These are phyloP conservation scores for Paraleonurus japonicus DNA, from an alignment of 257 asterid genomes.

Conservation along the genomic window DNA sequence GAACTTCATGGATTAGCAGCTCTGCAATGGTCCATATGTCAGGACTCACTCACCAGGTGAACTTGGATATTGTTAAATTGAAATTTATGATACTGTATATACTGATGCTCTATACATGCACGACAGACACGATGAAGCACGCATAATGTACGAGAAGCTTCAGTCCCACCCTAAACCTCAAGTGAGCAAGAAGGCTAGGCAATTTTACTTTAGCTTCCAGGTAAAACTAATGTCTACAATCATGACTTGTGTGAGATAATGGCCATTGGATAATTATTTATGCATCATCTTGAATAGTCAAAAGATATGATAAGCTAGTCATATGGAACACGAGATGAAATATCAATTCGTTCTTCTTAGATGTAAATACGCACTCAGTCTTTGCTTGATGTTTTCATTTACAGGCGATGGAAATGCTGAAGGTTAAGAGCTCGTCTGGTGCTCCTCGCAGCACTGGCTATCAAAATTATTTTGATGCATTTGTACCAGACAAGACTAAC, in stretches of 20 bases:
- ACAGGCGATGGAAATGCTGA: slow-evolving; percentile 98
- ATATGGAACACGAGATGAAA: not conserved
- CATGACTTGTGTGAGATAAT: not conserved
- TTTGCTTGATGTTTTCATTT: slow-evolving; percentile 4
- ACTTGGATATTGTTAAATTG: not conserved
- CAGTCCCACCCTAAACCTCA: slow-evolving; percentile 70
- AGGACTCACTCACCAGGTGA: slow-evolving; percentile 79
- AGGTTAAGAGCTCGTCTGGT: slow-evolving; percentile 41
- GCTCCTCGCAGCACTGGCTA: slow-evolving; percentile 44
- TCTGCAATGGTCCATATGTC: slow-evolving; percentile 94
- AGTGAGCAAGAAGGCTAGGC: slow-evolving; percentile 85
- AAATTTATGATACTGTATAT: not conserved
- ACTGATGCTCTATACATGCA: not conserved
- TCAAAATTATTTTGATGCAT: slow-evolving; percentile 78
- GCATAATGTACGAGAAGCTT: slow-evolving; percentile 83
- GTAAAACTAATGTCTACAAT: slow-evolving; percentile 32
- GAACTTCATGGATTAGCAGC: slow-evolving; percentile 95
- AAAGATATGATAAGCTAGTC: not conserved
- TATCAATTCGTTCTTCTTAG: not conserved
- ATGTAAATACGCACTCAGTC: not conserved
- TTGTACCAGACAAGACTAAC: slow-evolving; percentile 47
- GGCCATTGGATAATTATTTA: not conserved
- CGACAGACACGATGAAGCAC: slow-evolving; percentile 74
- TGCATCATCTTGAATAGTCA: not conserved
- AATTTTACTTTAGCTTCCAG: slow-evolving; percentile 69